Evolutionary conservation across 148 eudicot species (phyloP), one percentile per base, ranked within the genome.

Genomic region (Beta vulgaris): DNA sequence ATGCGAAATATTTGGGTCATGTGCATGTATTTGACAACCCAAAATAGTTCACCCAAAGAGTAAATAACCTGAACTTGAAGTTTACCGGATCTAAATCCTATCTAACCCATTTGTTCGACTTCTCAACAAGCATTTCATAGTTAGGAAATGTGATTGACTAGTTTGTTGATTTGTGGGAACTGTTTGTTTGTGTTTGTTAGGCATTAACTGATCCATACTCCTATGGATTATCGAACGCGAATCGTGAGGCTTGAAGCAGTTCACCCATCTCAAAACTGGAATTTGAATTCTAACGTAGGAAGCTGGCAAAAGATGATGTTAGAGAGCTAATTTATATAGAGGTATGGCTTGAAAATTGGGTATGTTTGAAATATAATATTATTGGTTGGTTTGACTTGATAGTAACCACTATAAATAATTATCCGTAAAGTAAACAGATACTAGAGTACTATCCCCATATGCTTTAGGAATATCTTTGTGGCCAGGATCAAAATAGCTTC

Each of bases 361-460:
- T 25, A 40, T 37, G 60, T 34, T 23, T 6, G 36, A 64, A 54
- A 40, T 43, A 44, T 42, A 12, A 35, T 40, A 51, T 19, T 28
- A 5, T n/a, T 60, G 32, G 62, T 61, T 62, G 64, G 32, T 74
- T 64, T 53, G 14, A 67, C 63, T 35, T 34, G 71, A 57, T 49
- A 54, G 48, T 82, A 78, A 76, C 76, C 73, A 69, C 79, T 72
- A 78, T 72, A 76, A 64, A 71, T n/a, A 71, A 78, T 71, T 73
- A 74, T 68, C 25, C 79, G 69, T 76, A 51, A 81, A 80, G 59
- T 80, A 76, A 84, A 85, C 97, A 92, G 97, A 92, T 90, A 73
- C 78, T 92, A 83, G 97, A 92, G 90, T 92, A 92, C 77, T 96
- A 90, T 89, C 95, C 97, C 44, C 93, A 88, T 80, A 92, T 92